These are phyloP conservation scores for Nasturtium officinale DNA, from an alignment of 345 rosid species.

Conservation along the genomic window DNA sequence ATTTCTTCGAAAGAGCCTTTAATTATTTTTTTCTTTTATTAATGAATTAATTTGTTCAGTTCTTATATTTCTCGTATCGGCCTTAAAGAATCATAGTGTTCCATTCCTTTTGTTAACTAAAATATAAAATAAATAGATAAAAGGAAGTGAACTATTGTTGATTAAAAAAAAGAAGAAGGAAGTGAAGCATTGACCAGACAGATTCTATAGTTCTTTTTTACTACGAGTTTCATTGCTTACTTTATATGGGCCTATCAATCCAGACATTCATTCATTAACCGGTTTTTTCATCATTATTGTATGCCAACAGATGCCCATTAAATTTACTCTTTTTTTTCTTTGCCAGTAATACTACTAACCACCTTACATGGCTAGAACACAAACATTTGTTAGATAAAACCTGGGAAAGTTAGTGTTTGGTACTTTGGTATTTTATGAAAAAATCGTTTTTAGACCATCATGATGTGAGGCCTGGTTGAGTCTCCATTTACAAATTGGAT, in stretches of 20 bases:
- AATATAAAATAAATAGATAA: neutral
- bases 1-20: neutral
- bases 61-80: neutral
- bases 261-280: neutral
- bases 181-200: neutral
- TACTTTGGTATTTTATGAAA: too few relatives aligned
- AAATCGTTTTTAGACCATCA: too few relatives aligned
- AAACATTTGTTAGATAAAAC: neutral
- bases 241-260: neutral
- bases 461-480: too few relatives aligned
- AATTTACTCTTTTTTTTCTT: too few relatives aligned
- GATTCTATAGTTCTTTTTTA: neutral
- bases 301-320: neutral
- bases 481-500: too few relatives aligned
- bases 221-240: neutral
- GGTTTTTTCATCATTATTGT: neutral
- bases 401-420: neutral
- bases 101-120: neutral
- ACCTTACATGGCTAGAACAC: neutral
- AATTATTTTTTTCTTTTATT: too few relatives aligned
- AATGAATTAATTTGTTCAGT: neutral
- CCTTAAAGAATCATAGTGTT: neutral
- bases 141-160: neutral
- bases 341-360: too few relatives aligned
- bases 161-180: neutral